Conservation (phyloP, 2,329 filamentous ascomycete genomes). For the Dendrostoma leiphaemia region DNA sequence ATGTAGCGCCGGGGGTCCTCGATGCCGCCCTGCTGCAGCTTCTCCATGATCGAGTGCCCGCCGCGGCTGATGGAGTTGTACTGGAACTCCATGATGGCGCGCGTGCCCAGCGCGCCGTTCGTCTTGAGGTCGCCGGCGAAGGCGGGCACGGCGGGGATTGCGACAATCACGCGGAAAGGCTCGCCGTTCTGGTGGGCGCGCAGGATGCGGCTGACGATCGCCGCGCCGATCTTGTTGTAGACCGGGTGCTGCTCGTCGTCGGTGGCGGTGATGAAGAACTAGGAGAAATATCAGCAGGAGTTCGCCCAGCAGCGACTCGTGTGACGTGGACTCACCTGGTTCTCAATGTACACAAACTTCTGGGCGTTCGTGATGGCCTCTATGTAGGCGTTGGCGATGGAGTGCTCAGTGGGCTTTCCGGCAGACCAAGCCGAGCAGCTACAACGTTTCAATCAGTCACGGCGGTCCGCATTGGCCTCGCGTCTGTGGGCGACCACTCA, state of each 20-base stretch:
- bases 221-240: constrained; percentile 73
- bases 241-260: constrained; percentile 68
- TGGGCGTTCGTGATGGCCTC: constrained; percentile 65
- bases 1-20: constrained; percentile 70
- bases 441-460: neutral
- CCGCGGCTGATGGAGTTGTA: constrained; percentile 78
- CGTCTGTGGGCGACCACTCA: too few relatives aligned
- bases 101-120: constrained; percentile 71
- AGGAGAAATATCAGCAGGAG: constrained; percentile 14
- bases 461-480: too few relatives aligned
- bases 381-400: constrained; percentile 83
- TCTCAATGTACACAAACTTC: constrained; percentile 79
- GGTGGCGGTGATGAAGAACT: constrained; percentile 87
- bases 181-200: constrained; percentile 65
- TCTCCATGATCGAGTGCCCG: constrained; percentile 74
- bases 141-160: constrained; percentile 77
- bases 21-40: constrained; percentile 62
- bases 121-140: constrained; percentile 78
- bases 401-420: constrained; percentile 61
- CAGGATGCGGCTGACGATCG: constrained; percentile 74
- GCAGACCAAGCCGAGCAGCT: constrained; percentile 52
- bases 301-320: too few relatives aligned
- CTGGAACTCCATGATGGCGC: constrained; percentile 87
- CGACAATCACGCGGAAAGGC: constrained; percentile 71
- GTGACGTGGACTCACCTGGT: constrained; percentile 45